Evolutionary conservation across 2,329 filamentous ascomycete genomes (phyloP).

Genomic region (Huntiella abstrusa): DNA sequence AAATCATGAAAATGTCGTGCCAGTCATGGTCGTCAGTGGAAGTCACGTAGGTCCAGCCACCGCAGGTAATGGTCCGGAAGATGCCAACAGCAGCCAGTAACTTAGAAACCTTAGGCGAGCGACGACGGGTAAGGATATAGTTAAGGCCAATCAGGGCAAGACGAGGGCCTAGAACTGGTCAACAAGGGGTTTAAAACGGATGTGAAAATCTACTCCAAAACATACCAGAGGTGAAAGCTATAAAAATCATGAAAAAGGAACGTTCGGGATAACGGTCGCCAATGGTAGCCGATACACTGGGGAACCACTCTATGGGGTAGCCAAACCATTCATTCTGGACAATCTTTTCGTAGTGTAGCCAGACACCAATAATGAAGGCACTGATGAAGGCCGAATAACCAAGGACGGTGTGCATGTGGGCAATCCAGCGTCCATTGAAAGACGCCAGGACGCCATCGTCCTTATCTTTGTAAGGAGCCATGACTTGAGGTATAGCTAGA

Average conservation of each 20-base stretch:
- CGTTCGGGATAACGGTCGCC: constrained; percentile 93
- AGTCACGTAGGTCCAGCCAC: constrained; percentile 96
- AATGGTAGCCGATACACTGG: constrained; percentile 89
- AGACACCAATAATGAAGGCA: constrained; percentile 62
- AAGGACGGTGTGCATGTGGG: constrained; percentile 65
- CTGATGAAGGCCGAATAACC: constrained; percentile 79
- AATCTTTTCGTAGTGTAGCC: constrained; percentile 88
- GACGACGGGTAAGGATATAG: constrained; percentile 71
- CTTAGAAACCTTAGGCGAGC: constrained; percentile 58
- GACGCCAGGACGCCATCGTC: constrained; percentile 38
- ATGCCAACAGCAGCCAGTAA: constrained; percentile 64
- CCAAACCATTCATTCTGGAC: constrained; percentile 93
- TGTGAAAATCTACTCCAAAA: neutral
- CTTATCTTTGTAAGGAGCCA: constrained; percentile 46
- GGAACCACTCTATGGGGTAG: constrained; percentile 91
- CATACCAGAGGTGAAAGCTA: constrained; percentile 81
- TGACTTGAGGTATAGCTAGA: constrained; percentile 13
- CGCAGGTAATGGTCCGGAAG: constrained; percentile 80
- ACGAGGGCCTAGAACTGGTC: constrained; percentile 45
- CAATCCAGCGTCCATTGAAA: constrained; percentile 78
- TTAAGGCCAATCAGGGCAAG: constrained; percentile 81
- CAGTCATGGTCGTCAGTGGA: constrained; percentile 96
- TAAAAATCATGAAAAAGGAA: constrained; percentile 93
- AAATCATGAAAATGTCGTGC: constrained; percentile 99
- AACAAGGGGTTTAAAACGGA: neutral